Evolutionary conservation across 1,284 basidiomycete species (phyloP), one percentile per base, ranked within the genome.

Genomic region (Sporisorium graminicola): DNA sequence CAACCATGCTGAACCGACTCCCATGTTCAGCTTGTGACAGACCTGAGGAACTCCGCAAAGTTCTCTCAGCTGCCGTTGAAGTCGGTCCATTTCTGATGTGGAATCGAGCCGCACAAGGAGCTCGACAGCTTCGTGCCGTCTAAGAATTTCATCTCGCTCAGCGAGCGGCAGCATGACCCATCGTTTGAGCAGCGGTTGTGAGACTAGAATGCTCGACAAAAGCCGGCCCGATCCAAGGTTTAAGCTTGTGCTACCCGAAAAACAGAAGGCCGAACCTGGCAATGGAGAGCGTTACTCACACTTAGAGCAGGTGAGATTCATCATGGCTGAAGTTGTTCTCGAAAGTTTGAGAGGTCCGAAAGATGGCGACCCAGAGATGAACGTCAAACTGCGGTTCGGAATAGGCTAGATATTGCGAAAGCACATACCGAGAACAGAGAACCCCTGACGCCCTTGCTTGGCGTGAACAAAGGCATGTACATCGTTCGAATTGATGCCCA

Each of bases 91-190:
- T 31, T 67, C 66, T 3, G 62, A 33, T 22, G 49, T n/a, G 13
- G 60, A 24, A 24, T 74, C 75, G 16, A 66, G 63, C 20, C 56
- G 57, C 27, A 65, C 31, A 6, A 77, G 52, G 4, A 67, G 50
- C 55, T 74, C 71, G 20, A 77, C 71, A 4, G 71, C 75, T 20
- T 77, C 60, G 31, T 74, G 75, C 26, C 75, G 56, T 20, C 60
- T 50, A 13, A 29, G 24, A 14, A 77, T 77, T 24, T 59, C 58
- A 12, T 16, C 43, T 1, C 64, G 59, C 5, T 57, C 49, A 7
- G 70, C 57, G 2, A 70, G 59, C 1, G 75, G 75, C 37, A 74
- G 31, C 60, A 77, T 43, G 54, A 77, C 43, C 70, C 75, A 74
- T 31, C 64, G 54, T 51, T 60, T 62, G n/a, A 77, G 56, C 7